A percentile compares a stretch with the other conserved stretches of the same genome.
phyloP scores from a whole-genome alignment of 345 rosid species.

The Psidium guajava region DNA sequence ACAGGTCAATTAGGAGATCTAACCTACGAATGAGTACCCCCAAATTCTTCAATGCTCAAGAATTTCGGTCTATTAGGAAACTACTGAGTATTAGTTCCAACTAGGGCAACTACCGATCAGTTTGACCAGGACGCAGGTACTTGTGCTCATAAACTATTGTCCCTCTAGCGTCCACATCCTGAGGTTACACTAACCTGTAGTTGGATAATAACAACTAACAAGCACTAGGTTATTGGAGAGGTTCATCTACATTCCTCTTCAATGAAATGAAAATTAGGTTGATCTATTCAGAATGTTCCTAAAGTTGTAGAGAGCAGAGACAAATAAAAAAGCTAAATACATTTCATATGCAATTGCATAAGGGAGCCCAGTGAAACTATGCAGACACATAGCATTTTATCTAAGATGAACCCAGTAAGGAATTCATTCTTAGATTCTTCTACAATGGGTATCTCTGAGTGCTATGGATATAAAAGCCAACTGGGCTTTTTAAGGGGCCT shows the following conservation, averaged over 20 bases:
- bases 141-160: background rate
- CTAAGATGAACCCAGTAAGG: background rate
- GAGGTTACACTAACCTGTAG: background rate
- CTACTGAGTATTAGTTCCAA: background rate
- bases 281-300: background rate
- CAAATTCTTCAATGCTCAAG: background rate
- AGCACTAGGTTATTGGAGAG: background rate
- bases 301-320: background rate
- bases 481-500: background rate
- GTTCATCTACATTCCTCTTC: background rate
- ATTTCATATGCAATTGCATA: background rate
- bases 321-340: background rate
- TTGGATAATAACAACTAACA: background rate
- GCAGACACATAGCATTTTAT: background rate
- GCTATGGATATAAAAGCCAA: background rate
- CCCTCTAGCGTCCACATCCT: background rate
- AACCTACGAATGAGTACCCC: background rate
- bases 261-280: background rate
- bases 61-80: background rate
- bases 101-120: background rate
- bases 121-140: background rate
- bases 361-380: background rate
- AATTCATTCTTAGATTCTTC: background rate
- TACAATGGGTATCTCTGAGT: background rate
- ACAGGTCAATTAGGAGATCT: background rate